Evolutionary conservation across 2,329 filamentous ascomycete species (phyloP), one percentile per base, ranked within the genome.

Genomic region (Didymella pinodella): DNA sequence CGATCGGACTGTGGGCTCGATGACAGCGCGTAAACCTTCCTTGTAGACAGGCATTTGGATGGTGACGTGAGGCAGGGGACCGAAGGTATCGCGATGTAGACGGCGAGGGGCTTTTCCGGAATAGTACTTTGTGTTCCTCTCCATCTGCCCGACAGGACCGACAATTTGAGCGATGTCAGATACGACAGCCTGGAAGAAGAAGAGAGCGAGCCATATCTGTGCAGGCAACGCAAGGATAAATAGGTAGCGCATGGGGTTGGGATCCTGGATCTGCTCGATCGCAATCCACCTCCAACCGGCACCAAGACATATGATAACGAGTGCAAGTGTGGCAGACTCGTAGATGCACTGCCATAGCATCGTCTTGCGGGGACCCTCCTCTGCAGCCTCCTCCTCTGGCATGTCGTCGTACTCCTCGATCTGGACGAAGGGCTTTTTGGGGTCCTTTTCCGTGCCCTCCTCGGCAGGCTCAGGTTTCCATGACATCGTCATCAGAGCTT

Each of bases 41-140:
- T 94, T 95, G 81, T 95, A 96, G 0, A 96, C 90, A 4, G 92
- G 92, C 75, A 91, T 93, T 72, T 96, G 92, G 41, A 96, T 90
- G 3, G 80, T 83, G 63, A 92, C 83, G 71, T 92, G 90, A 2
- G 90, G 90, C 16, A 93, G 81, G 72, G 77, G 79, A 77, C 47
- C 90, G 82, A 59, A 62, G 4, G 58, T 62, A 49, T 72, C 67
- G 20, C 84, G 84, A 1, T 89, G 87, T 8, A 88, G 83, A n/a
- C 71, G 65, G n/a, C 59, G 61, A 0, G 73, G 71, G 10, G 69
- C 53, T 28, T 83, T 81, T 1, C 90, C 91, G 0, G 91, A 94
- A 79, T 90, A 95, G 80, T 89, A 94, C 75, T 90, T 91, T 70
- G 90, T 92, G 82, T 95, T 95, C 68, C 84, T 79, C 31, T 83